Conservation (phyloP, 129 eudicot genomes). For the Solidago caesia region DNA sequence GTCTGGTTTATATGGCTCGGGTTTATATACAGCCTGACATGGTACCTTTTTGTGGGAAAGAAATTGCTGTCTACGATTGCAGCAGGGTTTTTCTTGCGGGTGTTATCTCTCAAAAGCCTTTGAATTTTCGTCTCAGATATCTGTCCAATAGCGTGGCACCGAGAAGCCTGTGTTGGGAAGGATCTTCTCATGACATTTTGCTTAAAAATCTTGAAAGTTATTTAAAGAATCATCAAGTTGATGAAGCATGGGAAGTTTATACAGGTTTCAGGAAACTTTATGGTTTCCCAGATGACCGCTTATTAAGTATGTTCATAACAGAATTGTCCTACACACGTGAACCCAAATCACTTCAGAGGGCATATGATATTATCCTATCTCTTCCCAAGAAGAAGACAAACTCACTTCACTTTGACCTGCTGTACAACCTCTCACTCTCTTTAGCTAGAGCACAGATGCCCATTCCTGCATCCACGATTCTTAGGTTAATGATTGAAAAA, state of each 20-base stretch:
- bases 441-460: slow-evolving; percentile 83
- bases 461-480: slow-evolving; percentile 45
- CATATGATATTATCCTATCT: slow-evolving; percentile 41
- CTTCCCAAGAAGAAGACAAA: slow-evolving; percentile 48
- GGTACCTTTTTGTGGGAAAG: slow-evolving; percentile 21
- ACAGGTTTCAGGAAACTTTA: slow-evolving; percentile 49
- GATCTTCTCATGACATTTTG: slow-evolving; percentile 39
- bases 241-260: slow-evolving; percentile 68
- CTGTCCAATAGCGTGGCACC: slow-evolving; percentile 23
- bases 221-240: slow-evolving; percentile 47
- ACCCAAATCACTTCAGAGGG: slow-evolving; percentile 59
- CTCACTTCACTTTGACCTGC: slow-evolving; percentile 38
- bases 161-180: slow-evolving; percentile 37
- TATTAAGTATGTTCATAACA: slow-evolving; percentile 44
- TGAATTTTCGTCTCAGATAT: slow-evolving; percentile 13
- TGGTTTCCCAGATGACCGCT: slow-evolving; percentile 53
- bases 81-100: slow-evolving; percentile 15
- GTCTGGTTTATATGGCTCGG: slow-evolving; percentile 17
- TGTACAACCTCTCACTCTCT: slow-evolving; percentile 56
- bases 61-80: background rate
- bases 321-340: slow-evolving; percentile 64
- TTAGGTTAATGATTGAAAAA: slow-evolving; percentile 66
- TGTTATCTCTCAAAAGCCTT: background rate
- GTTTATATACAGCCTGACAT: slow-evolving; percentile 8
- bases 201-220: slow-evolving; percentile 52